These are phyloP conservation scores for Aspergillus chevalieri DNA, from an alignment of 2,329 filamentous ascomycete genomes.

Conservation along the genomic window DNA sequence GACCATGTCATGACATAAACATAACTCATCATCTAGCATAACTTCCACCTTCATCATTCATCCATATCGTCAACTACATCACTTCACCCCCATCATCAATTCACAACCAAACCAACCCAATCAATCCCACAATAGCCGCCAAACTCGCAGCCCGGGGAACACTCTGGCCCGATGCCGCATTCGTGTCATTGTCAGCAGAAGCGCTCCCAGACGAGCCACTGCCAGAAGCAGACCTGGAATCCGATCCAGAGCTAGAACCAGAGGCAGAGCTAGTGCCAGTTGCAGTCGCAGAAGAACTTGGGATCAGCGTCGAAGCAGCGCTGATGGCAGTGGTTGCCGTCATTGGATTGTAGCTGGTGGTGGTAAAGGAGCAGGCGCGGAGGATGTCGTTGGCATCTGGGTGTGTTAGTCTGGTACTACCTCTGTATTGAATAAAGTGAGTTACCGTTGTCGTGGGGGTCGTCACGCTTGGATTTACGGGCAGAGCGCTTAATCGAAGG, in stretches of 20 bases:
- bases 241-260: neutral
- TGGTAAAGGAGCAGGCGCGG: constrained; percentile 20
- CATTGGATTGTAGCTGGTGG: constrained; percentile 21
- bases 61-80: no score
- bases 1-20: no score
- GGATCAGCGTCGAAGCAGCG: neutral
- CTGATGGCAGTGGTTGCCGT: constrained; percentile 14
- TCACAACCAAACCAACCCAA: constrained; percentile 21
- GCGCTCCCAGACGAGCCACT: neutral
- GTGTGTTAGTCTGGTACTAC: constrained; percentile 2
- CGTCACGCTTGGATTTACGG: neutral
- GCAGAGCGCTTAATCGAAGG: neutral
- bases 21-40: no score
- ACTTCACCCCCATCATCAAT: neutral
- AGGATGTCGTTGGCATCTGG: constrained; percentile 25
- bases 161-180: constrained; percentile 8
- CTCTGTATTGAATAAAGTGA: no score
- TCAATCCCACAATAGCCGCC: constrained; percentile 18
- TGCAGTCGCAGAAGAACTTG: neutral
- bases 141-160: constrained; percentile 12
- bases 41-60: no score
- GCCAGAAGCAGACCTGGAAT: neutral
- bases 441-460: constrained; percentile 24
- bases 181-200: constrained; percentile 3
- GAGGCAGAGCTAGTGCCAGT: neutral